Base-by-base conservation (phyloP, 345 rosid species). In the Ricinus communis region DNA sequence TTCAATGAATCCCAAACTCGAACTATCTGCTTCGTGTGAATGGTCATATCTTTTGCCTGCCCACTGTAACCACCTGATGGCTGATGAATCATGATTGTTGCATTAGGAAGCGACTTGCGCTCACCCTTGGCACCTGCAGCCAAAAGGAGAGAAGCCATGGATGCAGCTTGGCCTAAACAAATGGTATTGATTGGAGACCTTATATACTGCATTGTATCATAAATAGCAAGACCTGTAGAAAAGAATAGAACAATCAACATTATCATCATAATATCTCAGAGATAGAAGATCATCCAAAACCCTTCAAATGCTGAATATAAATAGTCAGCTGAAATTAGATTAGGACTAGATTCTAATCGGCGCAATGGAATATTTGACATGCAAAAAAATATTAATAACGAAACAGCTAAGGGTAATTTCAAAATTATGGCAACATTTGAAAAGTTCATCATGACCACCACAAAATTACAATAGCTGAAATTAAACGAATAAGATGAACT, bases 11-110 rank as follows among this genome's bases (percentile, higher is more conserved):
- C 98, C 98, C 99, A 93, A 55, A 96, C 83, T 49, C 94, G 89
- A 76, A 96, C 90, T 59, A 96, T 96, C 85, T 96, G 94, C 78
- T 96, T 88, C 0, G 99, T 93, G 65, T 93, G 98, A 74, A 93
- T 95, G 5, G 91, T 87, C 81, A 96, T 84, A 76, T 95, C 99
- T 77, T 87, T 89, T 38, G 97, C 99, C 84, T 95, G 99, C 11
- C 98, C 98, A 22, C 92, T 87, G 73, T 96, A 96, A 24, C 99
- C 99, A 25, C 98, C 99, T 4, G 99, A 96, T 60, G 99, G 99
- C 80, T 96, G 98, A 76, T 93, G 99, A 82, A 96, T 87, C 99
- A 96, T 96, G 64, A 93, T 63, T 0, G 98, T 96, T 1, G 98
- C 91, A 76, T 93, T 91, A 18, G 99, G 99, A 16, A 93, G 93